phyloP scores from a whole-genome alignment of 768 basidiomycete species.

The Neoboletus magnificus region DNA sequence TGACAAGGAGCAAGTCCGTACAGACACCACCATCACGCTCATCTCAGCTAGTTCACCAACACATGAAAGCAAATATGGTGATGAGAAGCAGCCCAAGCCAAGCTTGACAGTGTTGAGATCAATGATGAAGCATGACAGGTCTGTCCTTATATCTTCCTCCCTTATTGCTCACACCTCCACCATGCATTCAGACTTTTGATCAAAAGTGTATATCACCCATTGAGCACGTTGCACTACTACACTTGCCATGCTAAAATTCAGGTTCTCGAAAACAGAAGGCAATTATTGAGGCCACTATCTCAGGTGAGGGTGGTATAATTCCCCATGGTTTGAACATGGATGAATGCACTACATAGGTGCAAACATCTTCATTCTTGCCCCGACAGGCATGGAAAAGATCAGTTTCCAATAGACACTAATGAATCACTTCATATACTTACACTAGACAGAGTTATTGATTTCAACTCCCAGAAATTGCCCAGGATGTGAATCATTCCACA shows the following conservation, averaged over 20 bases:
- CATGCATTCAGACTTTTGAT: conserved; percentile 18
- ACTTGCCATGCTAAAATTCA: conserved; percentile 52
- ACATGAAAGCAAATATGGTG: background rate
- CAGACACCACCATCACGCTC: conserved; percentile 9
- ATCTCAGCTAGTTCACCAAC: conserved; percentile 14
- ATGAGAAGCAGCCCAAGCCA: conserved; percentile 1
- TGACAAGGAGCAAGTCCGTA: conserved; percentile 12
- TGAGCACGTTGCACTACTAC: background rate
- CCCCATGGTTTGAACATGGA: background rate
- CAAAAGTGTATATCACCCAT: conserved; percentile 15
- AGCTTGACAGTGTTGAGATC: background rate
- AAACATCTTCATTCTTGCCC: conserved; percentile 78
- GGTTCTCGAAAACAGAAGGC: conserved; percentile 51
- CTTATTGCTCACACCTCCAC: background rate
- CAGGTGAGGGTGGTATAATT: conserved; percentile 38
- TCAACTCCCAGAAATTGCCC: conserved; percentile 74
- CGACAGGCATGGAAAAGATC: conserved; percentile 90
- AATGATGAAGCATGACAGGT: conserved; percentile 19
- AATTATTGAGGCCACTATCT: conserved; percentile 67
- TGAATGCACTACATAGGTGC: conserved; percentile 39
- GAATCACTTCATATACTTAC: background rate
- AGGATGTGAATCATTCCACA: conserved; percentile 39
- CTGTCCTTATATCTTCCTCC: background rate
- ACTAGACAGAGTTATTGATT: conserved; percentile 71
- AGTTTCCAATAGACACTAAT: background rate